These are phyloP conservation scores for Ceratopteris richardii DNA, from an alignment of 75 land plant species.

Conservation along the genomic window DNA sequence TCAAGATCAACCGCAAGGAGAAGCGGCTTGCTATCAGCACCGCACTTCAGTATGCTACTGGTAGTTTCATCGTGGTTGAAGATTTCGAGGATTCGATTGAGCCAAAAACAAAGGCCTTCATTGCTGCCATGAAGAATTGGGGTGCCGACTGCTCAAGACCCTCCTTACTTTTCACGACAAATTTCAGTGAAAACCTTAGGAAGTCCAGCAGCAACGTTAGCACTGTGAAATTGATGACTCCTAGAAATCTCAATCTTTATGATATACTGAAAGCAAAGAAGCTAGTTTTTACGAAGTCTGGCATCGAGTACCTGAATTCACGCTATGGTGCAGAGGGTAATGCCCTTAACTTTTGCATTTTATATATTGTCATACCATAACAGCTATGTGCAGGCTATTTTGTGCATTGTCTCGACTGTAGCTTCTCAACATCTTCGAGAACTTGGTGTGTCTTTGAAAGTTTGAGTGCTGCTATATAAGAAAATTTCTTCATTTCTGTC, in stretches of 20 bases:
- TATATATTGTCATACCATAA: background rate
- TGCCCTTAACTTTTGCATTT: background rate
- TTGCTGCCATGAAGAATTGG: slow-evolving; percentile 73
- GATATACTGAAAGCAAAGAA: slow-evolving; percentile 72
- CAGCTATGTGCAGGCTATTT: background rate
- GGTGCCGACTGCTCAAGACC: slow-evolving; percentile 62
- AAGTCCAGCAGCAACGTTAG: slow-evolving; percentile 65
- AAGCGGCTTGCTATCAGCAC: slow-evolving; percentile 83
- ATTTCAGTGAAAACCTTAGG: slow-evolving; percentile 45
- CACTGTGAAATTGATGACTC: slow-evolving; percentile 76
- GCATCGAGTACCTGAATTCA: slow-evolving; percentile 63
- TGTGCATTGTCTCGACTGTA: background rate
- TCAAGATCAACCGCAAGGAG: slow-evolving; percentile 94
- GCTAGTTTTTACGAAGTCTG: slow-evolving; percentile 51
- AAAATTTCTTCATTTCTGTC: background rate
- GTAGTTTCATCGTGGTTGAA: slow-evolving; percentile 56
- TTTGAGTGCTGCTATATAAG: background rate
- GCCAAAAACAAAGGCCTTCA: slow-evolving; percentile 81
- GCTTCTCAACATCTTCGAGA: background rate
- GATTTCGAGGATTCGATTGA: slow-evolving; percentile 50
- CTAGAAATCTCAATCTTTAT: slow-evolving; percentile 72
- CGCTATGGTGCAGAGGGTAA: slow-evolving; percentile 40
- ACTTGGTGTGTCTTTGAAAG: background rate
- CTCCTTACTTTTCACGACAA: slow-evolving; percentile 53
- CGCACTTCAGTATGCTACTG: slow-evolving; percentile 65